phyloP scores from a whole-genome alignment of 192 early-diverging fungal species.

The Backusella circina region DNA sequence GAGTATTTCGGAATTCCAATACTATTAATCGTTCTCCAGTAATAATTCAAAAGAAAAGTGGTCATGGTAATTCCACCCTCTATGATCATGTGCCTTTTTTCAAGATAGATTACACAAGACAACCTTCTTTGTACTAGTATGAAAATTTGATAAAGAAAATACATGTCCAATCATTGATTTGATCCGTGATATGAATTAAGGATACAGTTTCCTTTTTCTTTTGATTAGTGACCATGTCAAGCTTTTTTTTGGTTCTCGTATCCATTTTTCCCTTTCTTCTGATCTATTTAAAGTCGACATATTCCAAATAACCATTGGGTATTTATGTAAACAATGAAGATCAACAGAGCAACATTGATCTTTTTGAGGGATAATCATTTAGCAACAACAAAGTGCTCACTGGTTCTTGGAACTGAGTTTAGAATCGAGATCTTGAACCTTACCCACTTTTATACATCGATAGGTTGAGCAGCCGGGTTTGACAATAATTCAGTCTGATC shows the following conservation, averaged over 20 bases:
- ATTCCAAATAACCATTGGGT: background rate
- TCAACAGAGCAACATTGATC: too few species aligned
- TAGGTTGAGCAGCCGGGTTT: background rate
- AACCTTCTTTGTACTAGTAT: background rate
- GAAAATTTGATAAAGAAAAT: background rate
- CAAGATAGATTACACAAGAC: slow-evolving; percentile 27
- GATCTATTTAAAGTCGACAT: slow-evolving; percentile 12
- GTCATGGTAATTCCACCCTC: slow-evolving; percentile 28
- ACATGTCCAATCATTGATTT: background rate
- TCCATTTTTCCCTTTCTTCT: background rate
- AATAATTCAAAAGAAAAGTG: slow-evolving; percentile 19
- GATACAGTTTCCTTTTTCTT: background rate
- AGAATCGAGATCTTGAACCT: background rate
- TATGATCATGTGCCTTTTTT: slow-evolving; percentile 39
- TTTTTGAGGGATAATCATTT: background rate
- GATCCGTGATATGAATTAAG: background rate
- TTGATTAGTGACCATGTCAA: background rate
- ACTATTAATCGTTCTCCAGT: slow-evolving; percentile 31
- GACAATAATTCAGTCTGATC: background rate
- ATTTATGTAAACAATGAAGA: background rate
- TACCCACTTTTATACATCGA: too few species aligned
- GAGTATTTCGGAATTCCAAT: background rate
- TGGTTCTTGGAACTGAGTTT: background rate
- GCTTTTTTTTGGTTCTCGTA: background rate
- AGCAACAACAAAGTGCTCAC: slow-evolving; percentile 26